A percentile compares a stretch with the other conserved stretches of the same genome.
phyloP scores from a whole-genome alignment of 345 rosid species.

The Eucalyptus pauciflora region DNA sequence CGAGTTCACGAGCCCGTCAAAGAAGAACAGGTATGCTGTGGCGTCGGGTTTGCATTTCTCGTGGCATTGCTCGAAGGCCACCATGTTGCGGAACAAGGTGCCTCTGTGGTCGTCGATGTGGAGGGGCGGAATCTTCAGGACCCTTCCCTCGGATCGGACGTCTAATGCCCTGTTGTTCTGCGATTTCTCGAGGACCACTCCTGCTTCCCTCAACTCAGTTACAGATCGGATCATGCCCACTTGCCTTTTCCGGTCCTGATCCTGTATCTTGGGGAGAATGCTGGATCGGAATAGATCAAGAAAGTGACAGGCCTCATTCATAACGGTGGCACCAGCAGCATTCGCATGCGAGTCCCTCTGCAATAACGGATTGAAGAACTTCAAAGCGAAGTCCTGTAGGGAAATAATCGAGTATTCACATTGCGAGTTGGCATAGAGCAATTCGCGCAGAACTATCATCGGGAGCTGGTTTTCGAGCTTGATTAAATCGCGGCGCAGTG shows the following conservation, averaged over 20 bases:
- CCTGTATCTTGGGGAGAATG: slow-evolving; percentile 1
- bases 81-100: slow-evolving; percentile 14
- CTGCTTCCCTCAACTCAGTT: slow-evolving; percentile 8
- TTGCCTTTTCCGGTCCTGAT: not conserved
- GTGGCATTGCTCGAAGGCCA: slow-evolving; percentile 24
- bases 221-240: not conserved
- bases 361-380: slow-evolving; percentile 12
- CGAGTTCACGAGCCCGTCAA: slow-evolving; percentile 10
- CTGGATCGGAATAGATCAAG: slow-evolving; percentile 14
- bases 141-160: not conserved
- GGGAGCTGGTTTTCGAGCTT: slow-evolving; percentile 25
- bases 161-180: not conserved
- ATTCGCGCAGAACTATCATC: not conserved
- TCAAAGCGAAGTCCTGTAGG: not conserved
- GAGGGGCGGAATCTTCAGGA: slow-evolving; percentile 7
- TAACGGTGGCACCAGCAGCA: not conserved
- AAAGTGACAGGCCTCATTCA: not conserved
- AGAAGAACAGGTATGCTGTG: slow-evolving; percentile 9
- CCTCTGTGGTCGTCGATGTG: slow-evolving; percentile 10
- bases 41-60: not conserved
- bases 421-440: not conserved
- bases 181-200: not conserved
- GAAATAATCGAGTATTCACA: not conserved
- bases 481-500: slow-evolving; percentile 9
- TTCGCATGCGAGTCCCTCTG: not conserved